A percentile compares a stretch with the other conserved stretches of the same genome.
phyloP scores from a whole-genome alignment of 352 stramenopile genomes.

The Phytophthora fragariae region DNA sequence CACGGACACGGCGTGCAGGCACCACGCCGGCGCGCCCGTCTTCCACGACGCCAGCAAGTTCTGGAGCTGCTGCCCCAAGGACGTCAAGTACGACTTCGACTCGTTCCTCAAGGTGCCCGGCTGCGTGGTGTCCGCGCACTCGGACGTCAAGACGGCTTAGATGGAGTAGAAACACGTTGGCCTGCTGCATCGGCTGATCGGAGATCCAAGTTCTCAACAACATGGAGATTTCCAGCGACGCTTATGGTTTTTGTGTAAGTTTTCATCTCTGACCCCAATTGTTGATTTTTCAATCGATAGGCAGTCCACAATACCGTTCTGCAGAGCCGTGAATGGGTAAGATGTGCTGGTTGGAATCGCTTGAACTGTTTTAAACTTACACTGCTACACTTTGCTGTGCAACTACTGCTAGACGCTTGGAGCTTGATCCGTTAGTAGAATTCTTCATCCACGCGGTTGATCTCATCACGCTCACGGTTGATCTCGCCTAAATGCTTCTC shows the following conservation, averaged over 20 bases:
- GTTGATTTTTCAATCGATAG: no score
- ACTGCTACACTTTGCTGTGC: background rate
- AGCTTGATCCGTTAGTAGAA: slow-evolving; percentile 53
- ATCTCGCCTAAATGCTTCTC: slow-evolving; percentile 77
- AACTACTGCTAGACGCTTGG: background rate
- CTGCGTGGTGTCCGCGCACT: slow-evolving; percentile 85
- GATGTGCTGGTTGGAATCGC: background rate
- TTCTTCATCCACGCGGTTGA: slow-evolving; percentile 81
- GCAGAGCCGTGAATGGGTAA: background rate
- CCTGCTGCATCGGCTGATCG: slow-evolving; percentile 11
- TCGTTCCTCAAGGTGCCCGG: slow-evolving; percentile 92
- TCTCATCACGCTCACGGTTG: slow-evolving; percentile 69
- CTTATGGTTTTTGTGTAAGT: slow-evolving; percentile 6
- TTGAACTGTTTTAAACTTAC: background rate
- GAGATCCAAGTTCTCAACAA: slow-evolving; percentile 22
- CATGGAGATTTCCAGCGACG: slow-evolving; percentile 22
- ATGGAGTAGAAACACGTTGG: slow-evolving; percentile 24
- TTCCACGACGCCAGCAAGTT: slow-evolving; percentile 95
- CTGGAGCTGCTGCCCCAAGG: slow-evolving; percentile 94
- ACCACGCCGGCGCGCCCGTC: slow-evolving; percentile 90
- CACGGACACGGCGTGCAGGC: slow-evolving; percentile 67
- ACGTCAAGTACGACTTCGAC: slow-evolving; percentile 96
- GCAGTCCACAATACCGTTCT: no score
- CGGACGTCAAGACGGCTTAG: slow-evolving; percentile 69
- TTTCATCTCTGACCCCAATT: background rate